A percentile compares a stretch with the other conserved stretches of the same genome.
These are phyloP conservation scores for Eragrostis nindensis DNA, from an alignment of 176 grass and related monocot species.

Conservation along the genomic window DNA sequence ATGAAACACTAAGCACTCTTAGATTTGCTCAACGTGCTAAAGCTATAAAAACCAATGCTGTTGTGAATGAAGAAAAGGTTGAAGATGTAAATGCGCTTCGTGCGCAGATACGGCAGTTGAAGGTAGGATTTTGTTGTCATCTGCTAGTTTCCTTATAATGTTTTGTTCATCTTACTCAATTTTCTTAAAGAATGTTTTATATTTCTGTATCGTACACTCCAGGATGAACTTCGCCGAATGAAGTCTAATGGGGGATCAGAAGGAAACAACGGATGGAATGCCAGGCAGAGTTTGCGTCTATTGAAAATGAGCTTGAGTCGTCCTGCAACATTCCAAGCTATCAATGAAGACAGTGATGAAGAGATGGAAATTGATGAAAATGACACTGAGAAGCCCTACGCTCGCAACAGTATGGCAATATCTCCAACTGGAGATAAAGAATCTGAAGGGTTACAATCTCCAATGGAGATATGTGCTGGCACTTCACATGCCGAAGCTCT, in stretches of 20 bases:
- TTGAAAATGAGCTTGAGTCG: slow-evolving; percentile 87
- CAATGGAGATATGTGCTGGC: slow-evolving; percentile 31
- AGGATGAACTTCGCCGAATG: slow-evolving; percentile 96
- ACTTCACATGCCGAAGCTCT: slow-evolving; percentile 32
- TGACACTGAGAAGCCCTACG: slow-evolving; percentile 73
- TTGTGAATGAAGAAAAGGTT: slow-evolving; percentile 86
- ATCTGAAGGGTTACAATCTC: slow-evolving; percentile 21
- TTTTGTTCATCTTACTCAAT: slow-evolving; percentile 27
- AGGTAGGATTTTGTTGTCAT: slow-evolving; percentile 55
- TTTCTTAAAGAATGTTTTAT: slow-evolving; percentile 30
- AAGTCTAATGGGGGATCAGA: slow-evolving; percentile 69
- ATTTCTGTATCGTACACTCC: slow-evolving; percentile 33
- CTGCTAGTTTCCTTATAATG: slow-evolving; percentile 21
- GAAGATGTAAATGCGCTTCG: slow-evolving; percentile 86
- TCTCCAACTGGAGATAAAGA: slow-evolving; percentile 43
- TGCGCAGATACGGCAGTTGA: slow-evolving; percentile 83
- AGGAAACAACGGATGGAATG: slow-evolving; percentile 64
- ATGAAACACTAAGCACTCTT: slow-evolving; percentile 87
- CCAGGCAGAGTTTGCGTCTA: slow-evolving; percentile 81
- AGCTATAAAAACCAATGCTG: slow-evolving; percentile 91
- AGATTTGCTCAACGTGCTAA: slow-evolving; percentile 97
- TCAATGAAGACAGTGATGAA: slow-evolving; percentile 92
- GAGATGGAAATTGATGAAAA: slow-evolving; percentile 99
- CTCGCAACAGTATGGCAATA: slow-evolving; percentile 40
- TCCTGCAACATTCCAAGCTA: slow-evolving; percentile 62